Conservation (phyloP, 129 eudicot species). For the Flaveria linearis region DNA sequence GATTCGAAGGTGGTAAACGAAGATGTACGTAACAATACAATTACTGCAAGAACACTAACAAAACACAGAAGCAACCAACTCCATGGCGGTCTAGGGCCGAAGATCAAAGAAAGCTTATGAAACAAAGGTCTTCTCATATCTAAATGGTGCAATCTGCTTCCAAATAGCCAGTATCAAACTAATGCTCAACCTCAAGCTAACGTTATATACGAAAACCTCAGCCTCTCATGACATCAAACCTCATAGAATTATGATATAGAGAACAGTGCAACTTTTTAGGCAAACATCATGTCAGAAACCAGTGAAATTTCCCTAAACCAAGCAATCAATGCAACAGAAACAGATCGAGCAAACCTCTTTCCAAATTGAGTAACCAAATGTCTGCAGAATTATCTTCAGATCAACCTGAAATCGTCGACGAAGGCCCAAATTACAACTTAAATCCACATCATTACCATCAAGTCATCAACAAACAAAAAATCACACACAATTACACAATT, state of each 20-base stretch:
- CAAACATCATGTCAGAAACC: slow-evolving; percentile 28
- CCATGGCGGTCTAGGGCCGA: slow-evolving; percentile 79
- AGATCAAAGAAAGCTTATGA: slow-evolving; percentile 50
- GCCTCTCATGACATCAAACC: slow-evolving; percentile 43
- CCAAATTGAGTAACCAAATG: slow-evolving; percentile 25
- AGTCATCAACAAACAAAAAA: slow-evolving; percentile 10
- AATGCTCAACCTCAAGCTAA: slow-evolving; percentile 40
- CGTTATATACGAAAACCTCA: slow-evolving; percentile 36
- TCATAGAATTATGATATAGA: slow-evolving; percentile 10
- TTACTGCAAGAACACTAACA: slow-evolving; percentile 53
- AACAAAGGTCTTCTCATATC: slow-evolving; percentile 85
- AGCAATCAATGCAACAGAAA: slow-evolving; percentile 14
- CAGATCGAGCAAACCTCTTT: slow-evolving; percentile 25
- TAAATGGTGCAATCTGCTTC: slow-evolving; percentile 36
- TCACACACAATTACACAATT: neutral
- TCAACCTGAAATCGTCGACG: slow-evolving; percentile 35
- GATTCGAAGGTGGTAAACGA: slow-evolving; percentile 51
- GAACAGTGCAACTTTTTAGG: neutral
- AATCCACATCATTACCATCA: slow-evolving; percentile 15
- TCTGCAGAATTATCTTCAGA: slow-evolving; percentile 26
- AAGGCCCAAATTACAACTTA: slow-evolving; percentile 14
- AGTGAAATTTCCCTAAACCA: slow-evolving; percentile 19
- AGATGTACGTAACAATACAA: slow-evolving; percentile 62
- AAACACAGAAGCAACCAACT: slow-evolving; percentile 66
- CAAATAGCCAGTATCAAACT: slow-evolving; percentile 24